Conservation (phyloP, 2,329 filamentous ascomycete species). For the Fusarium veterinarium region DNA sequence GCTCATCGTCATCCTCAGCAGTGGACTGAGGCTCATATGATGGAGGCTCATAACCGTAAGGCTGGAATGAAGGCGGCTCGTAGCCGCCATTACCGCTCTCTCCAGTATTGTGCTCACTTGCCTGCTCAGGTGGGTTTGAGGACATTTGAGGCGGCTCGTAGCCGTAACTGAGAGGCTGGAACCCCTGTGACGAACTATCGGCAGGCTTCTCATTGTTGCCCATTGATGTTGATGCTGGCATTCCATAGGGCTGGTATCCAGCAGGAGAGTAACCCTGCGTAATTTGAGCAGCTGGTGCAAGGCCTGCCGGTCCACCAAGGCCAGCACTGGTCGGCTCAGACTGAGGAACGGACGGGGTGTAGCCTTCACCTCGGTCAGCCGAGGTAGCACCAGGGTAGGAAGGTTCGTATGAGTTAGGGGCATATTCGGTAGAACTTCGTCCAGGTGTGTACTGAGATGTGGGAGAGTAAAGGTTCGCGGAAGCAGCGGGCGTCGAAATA, state of each 20-base stretch:
- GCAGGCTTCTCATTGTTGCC: constrained; percentile 16
- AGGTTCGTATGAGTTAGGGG: constrained; percentile 53
- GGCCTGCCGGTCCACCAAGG: constrained; percentile 15
- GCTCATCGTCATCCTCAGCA: constrained; percentile 56
- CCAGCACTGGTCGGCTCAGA: constrained; percentile 22
- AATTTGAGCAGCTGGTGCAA: constrained; percentile 44
- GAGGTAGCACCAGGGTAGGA: constrained; percentile 34
- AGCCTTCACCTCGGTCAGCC: constrained; percentile 28
- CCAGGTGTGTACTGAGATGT: constrained; percentile 64
- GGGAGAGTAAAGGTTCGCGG: constrained; percentile 48
- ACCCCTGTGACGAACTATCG: constrained; percentile 47
- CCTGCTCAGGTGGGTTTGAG: constrained; percentile 30
- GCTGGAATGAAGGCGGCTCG: constrained; percentile 71
- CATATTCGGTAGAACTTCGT: constrained; percentile 47
- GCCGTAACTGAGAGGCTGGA: constrained; percentile 62
- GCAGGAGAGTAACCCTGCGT: constrained; percentile 30
- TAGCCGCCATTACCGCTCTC: constrained; percentile 60
- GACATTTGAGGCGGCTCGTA: constrained; percentile 61
- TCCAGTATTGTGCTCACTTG: constrained; percentile 25
- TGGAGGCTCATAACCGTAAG: constrained; percentile 68
- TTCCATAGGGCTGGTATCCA: constrained; percentile 48
- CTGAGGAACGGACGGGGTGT: constrained; percentile 34
- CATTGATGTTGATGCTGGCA: constrained; percentile 36
- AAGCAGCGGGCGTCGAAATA: constrained; percentile 24
- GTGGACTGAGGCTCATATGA: constrained; percentile 65